Percentiles rank a stretch among this genome's conserved stretches.
Conservation (phyloP, 2,329 filamentous ascomycete species). For the Phoma sp. region DNA sequence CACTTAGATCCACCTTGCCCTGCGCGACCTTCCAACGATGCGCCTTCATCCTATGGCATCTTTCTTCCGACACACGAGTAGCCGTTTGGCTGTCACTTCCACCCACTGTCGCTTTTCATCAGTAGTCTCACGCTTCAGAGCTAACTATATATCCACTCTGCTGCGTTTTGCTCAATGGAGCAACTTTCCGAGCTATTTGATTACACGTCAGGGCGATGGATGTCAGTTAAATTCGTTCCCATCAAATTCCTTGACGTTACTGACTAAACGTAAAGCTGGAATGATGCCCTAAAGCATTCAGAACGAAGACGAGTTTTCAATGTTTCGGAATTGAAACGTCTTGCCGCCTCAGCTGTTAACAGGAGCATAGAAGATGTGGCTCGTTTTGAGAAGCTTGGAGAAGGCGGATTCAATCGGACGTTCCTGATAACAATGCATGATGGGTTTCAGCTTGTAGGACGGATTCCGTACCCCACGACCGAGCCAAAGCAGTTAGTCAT, state of each 20-base stretch:
- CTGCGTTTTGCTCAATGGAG: conserved; percentile 14
- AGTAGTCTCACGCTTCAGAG: too few species aligned
- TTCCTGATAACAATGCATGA: conserved; percentile 35
- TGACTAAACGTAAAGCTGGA: conserved; percentile 27
- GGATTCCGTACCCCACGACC: conserved; percentile 33
- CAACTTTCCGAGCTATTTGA: conserved; percentile 25
- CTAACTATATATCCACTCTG: too few species aligned
- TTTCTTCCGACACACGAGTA: too few species aligned
- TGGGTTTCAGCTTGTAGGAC: conserved; percentile 33
- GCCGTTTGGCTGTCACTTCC: too few species aligned
- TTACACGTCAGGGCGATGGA: conserved; percentile 34
- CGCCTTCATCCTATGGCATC: too few species aligned
- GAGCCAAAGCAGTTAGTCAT: conserved; percentile 35
- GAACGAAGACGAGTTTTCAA: conserved; percentile 30
- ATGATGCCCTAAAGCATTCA: conserved; percentile 25
- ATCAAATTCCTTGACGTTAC: conserved; percentile 1
- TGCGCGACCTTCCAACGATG: too few species aligned
- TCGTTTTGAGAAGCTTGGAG: conserved; percentile 32
- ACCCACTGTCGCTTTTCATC: too few species aligned
- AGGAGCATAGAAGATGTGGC: conserved; percentile 27
- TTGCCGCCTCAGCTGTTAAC: conserved; percentile 37
- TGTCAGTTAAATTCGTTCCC: conserved; percentile 20
- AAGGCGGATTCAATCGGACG: conserved; percentile 36
- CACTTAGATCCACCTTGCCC: too few species aligned
- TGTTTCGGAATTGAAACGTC: conserved; percentile 29